phyloP scores from a whole-genome alignment of 768 basidiomycete genomes.

The Pisolithus orientalis region DNA sequence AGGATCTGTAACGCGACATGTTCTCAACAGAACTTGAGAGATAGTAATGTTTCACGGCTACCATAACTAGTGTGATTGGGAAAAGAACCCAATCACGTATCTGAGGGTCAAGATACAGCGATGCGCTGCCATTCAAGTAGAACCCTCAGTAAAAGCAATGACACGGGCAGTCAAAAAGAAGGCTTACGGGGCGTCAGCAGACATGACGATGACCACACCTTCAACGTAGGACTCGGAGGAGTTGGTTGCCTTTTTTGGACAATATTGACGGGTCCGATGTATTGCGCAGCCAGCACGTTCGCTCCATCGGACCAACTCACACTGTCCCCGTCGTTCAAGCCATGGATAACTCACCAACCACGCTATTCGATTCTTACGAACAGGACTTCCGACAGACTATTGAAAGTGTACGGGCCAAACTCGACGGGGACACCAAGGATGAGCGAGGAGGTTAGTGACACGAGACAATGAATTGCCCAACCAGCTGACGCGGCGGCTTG shows the following conservation, averaged over 20 bases:
- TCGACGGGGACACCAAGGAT: slow-evolving; percentile 63
- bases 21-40: too few relatives aligned
- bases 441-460: slow-evolving; percentile 58
- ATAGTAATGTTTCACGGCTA: slow-evolving; percentile 20
- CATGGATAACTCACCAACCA: slow-evolving; percentile 81
- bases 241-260: slow-evolving; percentile 21
- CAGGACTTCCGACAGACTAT: slow-evolving; percentile 86
- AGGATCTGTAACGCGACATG: slow-evolving; percentile 53
- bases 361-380: slow-evolving; percentile 89
- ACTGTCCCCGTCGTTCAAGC: slow-evolving; percentile 3
- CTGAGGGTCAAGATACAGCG: slow-evolving; percentile 85
- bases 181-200: slow-evolving; percentile 24
- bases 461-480: background rate
- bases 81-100: slow-evolving; percentile 94
- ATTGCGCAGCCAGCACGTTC: slow-evolving; percentile 17
- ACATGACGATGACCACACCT: slow-evolving; percentile 28
- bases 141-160: slow-evolving; percentile 5
- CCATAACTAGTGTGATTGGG: slow-evolving; percentile 97
- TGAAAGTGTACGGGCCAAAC: slow-evolving; percentile 65
- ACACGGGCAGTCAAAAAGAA: slow-evolving; percentile 2
- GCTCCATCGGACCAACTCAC: slow-evolving; percentile 9
- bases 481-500: background rate
- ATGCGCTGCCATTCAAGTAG: slow-evolving; percentile 26
- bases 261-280: background rate
- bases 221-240: background rate